phyloP scores from a whole-genome alignment of 2,329 filamentous ascomycete genomes.

The Chrysosporium keratinophilum region DNA sequence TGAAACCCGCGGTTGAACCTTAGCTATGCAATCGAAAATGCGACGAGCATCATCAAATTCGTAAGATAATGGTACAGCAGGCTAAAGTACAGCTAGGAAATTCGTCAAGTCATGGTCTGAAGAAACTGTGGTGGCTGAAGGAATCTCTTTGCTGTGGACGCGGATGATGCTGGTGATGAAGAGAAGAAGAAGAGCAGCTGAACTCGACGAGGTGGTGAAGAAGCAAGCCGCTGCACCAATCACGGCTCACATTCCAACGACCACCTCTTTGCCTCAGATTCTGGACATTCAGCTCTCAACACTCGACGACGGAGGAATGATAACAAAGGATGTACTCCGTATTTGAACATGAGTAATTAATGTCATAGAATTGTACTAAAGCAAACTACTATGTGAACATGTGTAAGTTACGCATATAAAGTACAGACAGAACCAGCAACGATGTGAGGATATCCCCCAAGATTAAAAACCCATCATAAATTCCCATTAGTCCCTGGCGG shows the following conservation, averaged over 20 bases:
- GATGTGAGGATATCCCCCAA: neutral
- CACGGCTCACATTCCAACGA: no score
- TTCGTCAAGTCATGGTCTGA: conserved; percentile 4
- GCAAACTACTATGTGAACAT: no score
- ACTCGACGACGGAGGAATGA: no score
- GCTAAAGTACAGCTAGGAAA: neutral
- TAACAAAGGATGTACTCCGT: no score
- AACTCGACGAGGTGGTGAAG: neutral
- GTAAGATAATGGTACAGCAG: neutral
- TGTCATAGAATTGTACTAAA: no score
- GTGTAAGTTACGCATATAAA: no score
- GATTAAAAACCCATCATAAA: neutral
- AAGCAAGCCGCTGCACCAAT: neutral
- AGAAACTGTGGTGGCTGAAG: neutral
- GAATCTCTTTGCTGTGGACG: neutral
- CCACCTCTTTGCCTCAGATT: no score
- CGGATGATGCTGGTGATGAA: neutral
- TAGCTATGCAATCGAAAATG: neutral
- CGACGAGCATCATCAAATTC: neutral
- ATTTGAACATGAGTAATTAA: no score
- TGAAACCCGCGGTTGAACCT: conserved; percentile 1
- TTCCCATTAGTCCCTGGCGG: neutral
- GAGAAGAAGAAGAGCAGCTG: neutral
- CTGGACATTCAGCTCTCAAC: no score
- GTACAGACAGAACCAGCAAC: neutral